phyloP scores from a whole-genome alignment of 1,284 basidiomycete species.

The Neonothopanus nambi region DNA sequence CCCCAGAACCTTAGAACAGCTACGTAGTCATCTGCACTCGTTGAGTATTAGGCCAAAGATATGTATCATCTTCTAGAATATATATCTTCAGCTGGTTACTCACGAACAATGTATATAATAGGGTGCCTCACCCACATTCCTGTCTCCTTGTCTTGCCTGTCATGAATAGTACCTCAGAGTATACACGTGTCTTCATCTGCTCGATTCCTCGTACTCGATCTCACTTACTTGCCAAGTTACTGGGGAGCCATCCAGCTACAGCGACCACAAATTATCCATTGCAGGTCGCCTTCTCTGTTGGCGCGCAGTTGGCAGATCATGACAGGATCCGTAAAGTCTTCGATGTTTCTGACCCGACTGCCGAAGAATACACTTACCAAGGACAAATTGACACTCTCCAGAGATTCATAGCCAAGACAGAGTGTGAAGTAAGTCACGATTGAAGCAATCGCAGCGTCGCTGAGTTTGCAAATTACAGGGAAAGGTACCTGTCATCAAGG shows the following conservation, averaged over 20 bases:
- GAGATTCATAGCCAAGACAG: neutral
- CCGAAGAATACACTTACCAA: slow-evolving; percentile 9
- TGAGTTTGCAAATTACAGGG: neutral
- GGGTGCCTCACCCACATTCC: too few species aligned
- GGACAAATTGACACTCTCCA: slow-evolving; percentile 9
- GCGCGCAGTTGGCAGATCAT: neutral
- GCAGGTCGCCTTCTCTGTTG: slow-evolving; percentile 9
- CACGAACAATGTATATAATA: too few species aligned
- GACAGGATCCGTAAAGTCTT: neutral
- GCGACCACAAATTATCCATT: slow-evolving; percentile 9
- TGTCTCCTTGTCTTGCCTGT: too few species aligned
- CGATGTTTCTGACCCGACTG: neutral
- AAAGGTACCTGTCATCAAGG: slow-evolving; percentile 12
- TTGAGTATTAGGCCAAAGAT: too few species aligned
- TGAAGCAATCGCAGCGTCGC: neutral
- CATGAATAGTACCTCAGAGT: too few species aligned
- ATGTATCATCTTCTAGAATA: too few species aligned
- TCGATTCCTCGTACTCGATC: slow-evolving; percentile 15
- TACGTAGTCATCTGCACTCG: too few species aligned
- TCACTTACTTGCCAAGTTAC: slow-evolving; percentile 11
- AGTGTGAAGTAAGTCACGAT: slow-evolving; percentile 4
- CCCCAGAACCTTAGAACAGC: too few species aligned
- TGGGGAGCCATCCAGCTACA: slow-evolving; percentile 9
- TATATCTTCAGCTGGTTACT: too few species aligned
- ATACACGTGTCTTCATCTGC: neutral